Evolutionary conservation across 345 rosid genomes (phyloP).

Genomic region (Mangifera indica): DNA sequence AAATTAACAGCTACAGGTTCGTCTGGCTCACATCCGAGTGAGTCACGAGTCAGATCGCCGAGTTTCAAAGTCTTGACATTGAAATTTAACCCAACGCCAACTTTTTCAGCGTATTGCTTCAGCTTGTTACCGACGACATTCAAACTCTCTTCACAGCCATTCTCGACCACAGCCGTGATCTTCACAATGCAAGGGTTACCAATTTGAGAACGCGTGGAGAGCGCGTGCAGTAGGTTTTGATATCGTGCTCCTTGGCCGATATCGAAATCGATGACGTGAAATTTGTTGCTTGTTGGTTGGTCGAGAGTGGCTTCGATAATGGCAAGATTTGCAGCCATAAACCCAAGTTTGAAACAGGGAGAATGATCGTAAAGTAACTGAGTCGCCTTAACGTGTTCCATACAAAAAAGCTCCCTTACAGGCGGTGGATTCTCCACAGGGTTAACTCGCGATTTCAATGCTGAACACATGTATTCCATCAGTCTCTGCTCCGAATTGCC

Average conservation of each 20-base stretch:
- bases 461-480: constrained; percentile 54
- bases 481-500: constrained; percentile 74
- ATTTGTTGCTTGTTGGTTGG: constrained; percentile 27
- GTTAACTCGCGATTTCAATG: constrained; percentile 59
- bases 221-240: constrained; percentile 60
- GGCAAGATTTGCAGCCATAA: constrained; percentile 84
- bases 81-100: constrained; percentile 51
- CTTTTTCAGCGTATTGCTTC: constrained; percentile 37
- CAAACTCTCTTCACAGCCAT: constrained; percentile 48
- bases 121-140: constrained; percentile 44
- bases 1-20: constrained; percentile 79
- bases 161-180: constrained; percentile 69
- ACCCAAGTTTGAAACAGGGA: constrained; percentile 82
- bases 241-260: constrained; percentile 80
- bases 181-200: constrained; percentile 39
- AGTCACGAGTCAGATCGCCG: constrained; percentile 55
- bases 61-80: constrained; percentile 41
- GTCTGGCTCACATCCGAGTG: constrained; percentile 63
- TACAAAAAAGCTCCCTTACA: constrained; percentile 55
- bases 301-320: constrained; percentile 63
- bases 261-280: constrained; percentile 85
- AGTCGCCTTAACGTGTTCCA: constrained; percentile 58
- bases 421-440: constrained; percentile 50
- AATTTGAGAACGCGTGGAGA: constrained; percentile 41
- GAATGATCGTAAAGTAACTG: constrained; percentile 63